These are phyloP conservation scores for Pichia rugopelliculosa DNA, from an alignment of 805 yeast species.

Conservation along the genomic window DNA sequence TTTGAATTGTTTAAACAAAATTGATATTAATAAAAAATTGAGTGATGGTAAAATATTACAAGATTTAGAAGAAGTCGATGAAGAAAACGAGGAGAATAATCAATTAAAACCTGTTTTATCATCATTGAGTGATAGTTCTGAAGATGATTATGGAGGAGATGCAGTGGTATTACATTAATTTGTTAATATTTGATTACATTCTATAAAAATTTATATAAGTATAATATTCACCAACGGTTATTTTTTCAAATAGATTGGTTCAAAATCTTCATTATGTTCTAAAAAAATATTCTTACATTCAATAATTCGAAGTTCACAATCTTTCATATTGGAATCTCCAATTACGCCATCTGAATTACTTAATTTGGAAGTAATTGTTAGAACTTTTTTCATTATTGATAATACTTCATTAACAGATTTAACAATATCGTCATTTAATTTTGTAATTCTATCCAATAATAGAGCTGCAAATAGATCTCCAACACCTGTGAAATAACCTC, in stretches of 20 bases:
- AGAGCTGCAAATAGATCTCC: constrained; percentile 88
- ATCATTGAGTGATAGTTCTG: neutral
- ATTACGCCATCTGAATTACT: constrained; percentile 39
- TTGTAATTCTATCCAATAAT: constrained; percentile 52
- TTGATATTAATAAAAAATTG: constrained; percentile 4
- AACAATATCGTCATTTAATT: constrained; percentile 17
- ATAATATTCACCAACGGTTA: too few species aligned
- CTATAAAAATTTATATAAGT: too few species aligned
- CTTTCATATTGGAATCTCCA: constrained; percentile 58
- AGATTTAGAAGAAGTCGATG: constrained; percentile 11
- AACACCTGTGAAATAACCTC: constrained; percentile 88
- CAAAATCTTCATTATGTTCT: constrained; percentile 1
- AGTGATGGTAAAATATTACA: constrained; percentile 7
- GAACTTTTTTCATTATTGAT: constrained; percentile 46
- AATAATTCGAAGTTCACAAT: constrained; percentile 63
- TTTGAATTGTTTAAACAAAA: constrained; percentile 6
- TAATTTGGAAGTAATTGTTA: constrained; percentile 38
- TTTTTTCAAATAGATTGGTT: constrained; percentile 5
- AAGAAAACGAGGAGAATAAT: constrained; percentile 1
- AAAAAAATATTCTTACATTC: constrained; percentile 41
- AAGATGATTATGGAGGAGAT: constrained; percentile 23
- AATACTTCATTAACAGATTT: constrained; percentile 47
- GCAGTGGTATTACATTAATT: neutral
- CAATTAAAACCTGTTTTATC: neutral
- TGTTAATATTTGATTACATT: neutral